These are phyloP conservation scores for Candida dajiaensis DNA, from an alignment of 805 yeast species.

Conservation along the genomic window DNA sequence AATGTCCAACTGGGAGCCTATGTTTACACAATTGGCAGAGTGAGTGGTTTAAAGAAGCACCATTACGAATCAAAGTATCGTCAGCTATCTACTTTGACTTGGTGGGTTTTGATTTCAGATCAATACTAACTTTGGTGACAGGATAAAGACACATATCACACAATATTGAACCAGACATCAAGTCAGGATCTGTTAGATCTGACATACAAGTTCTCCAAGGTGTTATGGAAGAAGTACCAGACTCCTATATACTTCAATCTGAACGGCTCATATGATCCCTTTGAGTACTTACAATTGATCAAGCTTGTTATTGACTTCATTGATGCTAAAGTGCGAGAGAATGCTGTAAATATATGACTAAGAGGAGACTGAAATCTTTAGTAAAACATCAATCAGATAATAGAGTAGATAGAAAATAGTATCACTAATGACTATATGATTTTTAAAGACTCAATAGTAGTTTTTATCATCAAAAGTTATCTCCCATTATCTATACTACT, in stretches of 20 bases:
- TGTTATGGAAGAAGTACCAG: conserved; percentile 34
- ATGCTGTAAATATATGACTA: background rate
- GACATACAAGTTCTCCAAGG: conserved; percentile 35
- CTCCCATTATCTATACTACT: background rate
- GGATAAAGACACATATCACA: conserved; percentile 30
- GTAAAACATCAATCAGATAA: too few species aligned
- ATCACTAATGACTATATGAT: background rate
- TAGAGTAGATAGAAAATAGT: background rate
- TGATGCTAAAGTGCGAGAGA: conserved; percentile 12
- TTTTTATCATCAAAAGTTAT: background rate
- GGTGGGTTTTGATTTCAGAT: too few species aligned
- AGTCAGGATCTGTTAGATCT: conserved; percentile 36
- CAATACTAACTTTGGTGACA: conserved; percentile 1
- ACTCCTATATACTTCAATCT: conserved; percentile 41
- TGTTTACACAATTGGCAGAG: conserved; percentile 36
- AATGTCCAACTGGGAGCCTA: conserved; percentile 34
- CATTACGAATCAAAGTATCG: too few species aligned
- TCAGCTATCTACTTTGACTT: too few species aligned
- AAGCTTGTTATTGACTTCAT: conserved; percentile 26
- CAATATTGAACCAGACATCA: conserved; percentile 35
- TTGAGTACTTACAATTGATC: conserved; percentile 27
- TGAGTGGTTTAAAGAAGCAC: too few species aligned
- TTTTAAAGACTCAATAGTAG: background rate
- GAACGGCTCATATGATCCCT: conserved; percentile 32
- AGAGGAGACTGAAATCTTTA: too few species aligned